Base-by-base conservation (phyloP, 2,329 filamentous ascomycete species). In the Aureobasidium sp. region DNA sequence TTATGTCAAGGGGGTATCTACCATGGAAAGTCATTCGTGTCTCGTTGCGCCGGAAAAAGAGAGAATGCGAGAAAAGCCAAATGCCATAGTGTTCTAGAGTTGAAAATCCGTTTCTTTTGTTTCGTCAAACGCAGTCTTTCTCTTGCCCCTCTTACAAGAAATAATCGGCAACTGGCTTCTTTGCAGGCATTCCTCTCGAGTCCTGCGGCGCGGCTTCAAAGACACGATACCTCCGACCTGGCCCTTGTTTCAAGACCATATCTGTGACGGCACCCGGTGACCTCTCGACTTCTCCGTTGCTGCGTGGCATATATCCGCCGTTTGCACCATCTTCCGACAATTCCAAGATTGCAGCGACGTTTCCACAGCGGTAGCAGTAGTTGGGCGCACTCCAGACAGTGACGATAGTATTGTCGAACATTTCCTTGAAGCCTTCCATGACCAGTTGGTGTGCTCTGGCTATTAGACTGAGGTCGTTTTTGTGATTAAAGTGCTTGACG, bases 401-500 rank as follows among this genome's bases (percentile, higher is more conserved):
- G 45, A 97, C 94, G 66, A 99, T 97, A 52, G 87, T 90, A 15
- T 86, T 88, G 72, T 96, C 91, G 71, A 97, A 99, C 92, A 97
- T 97, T 74, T 97, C 94, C 77, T 97, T 97, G 76, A 97, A 99
- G 0, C 94, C 94, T 74, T 99, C 94, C 94, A 97, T 99, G 66
- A 99, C 94, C 24, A 99, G 85, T 74, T 99, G 94, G 72, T 99
- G 94, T 0, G 94, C 94, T 61, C 94, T 85, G 19, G 93, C 94
- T 66, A 99, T 94, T 58, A 99, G 82, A 24, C 88, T 91, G 31
- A 99, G 82, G 71, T 96, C 90, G 73, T 99, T 99, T 62, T 86
- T 85, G 75, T 97, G 88, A 76, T 97, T 99, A 79, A 99, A 99
- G 66, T 87, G 86, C 70, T 94, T 95, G 70, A 97, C 93, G 62